Base-by-base conservation (phyloP, 306 rosid species). In the Crotalaria pallida region DNA sequence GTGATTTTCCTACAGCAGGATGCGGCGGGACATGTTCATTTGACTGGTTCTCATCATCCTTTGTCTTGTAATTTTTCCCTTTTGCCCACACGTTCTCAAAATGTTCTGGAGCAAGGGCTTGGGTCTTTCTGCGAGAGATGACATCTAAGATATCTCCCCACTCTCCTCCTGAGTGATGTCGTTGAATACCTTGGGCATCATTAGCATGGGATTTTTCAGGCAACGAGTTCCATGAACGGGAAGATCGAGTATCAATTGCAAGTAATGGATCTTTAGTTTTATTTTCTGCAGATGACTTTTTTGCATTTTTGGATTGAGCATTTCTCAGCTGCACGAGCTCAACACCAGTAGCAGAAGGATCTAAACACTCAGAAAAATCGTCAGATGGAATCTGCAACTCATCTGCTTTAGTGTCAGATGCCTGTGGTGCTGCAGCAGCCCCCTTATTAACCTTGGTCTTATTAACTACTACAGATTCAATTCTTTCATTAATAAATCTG, bases 51-150 rank as follows among this genome's bases (percentile, higher is more conserved):
- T 83, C 87, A 4, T 76, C 89, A 65, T 72, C 96, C 71, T 47
- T 91, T 71, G 60, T 83, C 83, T 56, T 79, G 81, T 89, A 91
- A 81, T 91, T 73, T 81, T 81, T 89, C 58, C 97, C 99, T 71
- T 89, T 95, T 13, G 96, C 72, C 99, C 99, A 95, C 85, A 91
- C 66, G 79, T 91, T 95, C 55, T 95, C 97, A 68, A 95, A 83
- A 81, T 95, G 87, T 77, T 95, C 99, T 11, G 99, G 99, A 80
- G 99, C 96, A 82, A 95, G 88, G 71, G 96, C 90, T 79, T 82
- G 84, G 61, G 85, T 85, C 88, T 95, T 91, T 80, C 99, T 87
- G 55, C 79, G 87, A 79, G 99, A 91, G 44, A 95, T 47, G 49
- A 80, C 76, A 77, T 95, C 99, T 75, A 95, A 79, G 83, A 87